Base-by-base conservation (phyloP, 1,284 basidiomycete genomes). In the Marasmius tenuissimus region DNA sequence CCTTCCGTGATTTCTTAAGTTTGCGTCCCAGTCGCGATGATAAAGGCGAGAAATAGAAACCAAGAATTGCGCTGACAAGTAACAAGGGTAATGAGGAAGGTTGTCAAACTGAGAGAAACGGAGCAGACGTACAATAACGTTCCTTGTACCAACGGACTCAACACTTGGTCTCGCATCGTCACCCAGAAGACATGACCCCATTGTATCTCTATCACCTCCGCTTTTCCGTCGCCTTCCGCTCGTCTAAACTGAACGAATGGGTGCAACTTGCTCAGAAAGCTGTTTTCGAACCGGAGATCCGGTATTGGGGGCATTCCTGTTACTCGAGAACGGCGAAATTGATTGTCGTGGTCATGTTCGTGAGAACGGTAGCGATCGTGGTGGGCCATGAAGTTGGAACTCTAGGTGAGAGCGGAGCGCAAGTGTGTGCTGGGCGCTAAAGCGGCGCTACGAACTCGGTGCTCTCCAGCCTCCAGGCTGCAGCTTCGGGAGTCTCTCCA, bases 251-350 rank as follows among this genome's bases (percentile, higher is more conserved):
- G 77, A 53, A 89, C 74, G 66, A 81, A 85, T n/a, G 77, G 77
- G 39, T 76, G 77, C 63, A 90, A 78, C 66, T 85, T 86, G 63
- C 80, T 80, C 61, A 90, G 66, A 70, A 88, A 92, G 60, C 83
- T 85, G 59, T 84, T 80, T 68, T 92, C 90, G 74, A 89, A 91
- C 18, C 89, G 87, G 50, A 91, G 74, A 70, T 92, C 89, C 35
- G 89, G 88, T 56, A 88, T 85, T 14, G 62, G 51, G 8, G 62
- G 62, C 38, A 61, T 39, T 40, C 27, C 27, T 27, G 27, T 27
- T 2, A 27, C 27, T 27, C 54, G 56, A 33, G 62, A 55, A 20
- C 50, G 62, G n/a, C 35, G 61, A 47, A 10, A n/a, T 1, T 47
- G 9, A n/a, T 2, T 8, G 16, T 47, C 16, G 20, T n/a, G 45